Percentiles rank a stretch among this genome's conserved stretches.
These are phyloP conservation scores for Aphanomyces cochlioides DNA, from an alignment of 352 stramenopile species.

Conservation along the genomic window DNA sequence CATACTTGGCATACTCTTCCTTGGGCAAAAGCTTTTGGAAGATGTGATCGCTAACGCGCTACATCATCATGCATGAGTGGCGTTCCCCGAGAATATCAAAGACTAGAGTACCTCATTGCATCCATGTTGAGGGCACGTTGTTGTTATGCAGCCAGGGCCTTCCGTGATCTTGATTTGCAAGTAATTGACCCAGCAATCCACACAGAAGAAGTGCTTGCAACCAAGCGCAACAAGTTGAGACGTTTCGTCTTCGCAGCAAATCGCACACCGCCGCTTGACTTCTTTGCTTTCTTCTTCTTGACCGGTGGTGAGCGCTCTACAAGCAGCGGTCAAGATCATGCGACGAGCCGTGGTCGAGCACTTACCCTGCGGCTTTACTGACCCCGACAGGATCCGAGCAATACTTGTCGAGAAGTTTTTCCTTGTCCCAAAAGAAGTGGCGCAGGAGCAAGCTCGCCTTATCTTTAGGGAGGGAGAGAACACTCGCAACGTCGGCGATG, in stretches of 20 bases:
- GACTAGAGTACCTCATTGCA: conserved; percentile 88
- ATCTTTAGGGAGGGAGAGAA: conserved; percentile 31
- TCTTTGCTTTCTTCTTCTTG: conserved; percentile 10
- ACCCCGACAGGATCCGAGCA: conserved; percentile 65
- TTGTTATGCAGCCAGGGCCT: conserved; percentile 90
- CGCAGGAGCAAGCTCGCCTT: conserved; percentile 62
- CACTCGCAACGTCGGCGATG: conserved; percentile 27
- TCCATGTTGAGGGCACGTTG: conserved; percentile 93
- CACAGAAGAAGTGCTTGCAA: conserved; percentile 97
- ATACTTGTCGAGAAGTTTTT: conserved; percentile 86
- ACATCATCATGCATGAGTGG: not conserved
- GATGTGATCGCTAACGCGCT: conserved; percentile 52
- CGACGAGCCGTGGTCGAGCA: not conserved
- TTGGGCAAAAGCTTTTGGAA: conserved; percentile 63
- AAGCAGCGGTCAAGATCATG: not conserved
- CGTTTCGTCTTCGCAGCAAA: conserved; percentile 90
- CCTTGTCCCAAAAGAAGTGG: conserved; percentile 87
- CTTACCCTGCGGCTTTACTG: conserved; percentile 15
- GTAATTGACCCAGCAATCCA: conserved; percentile 85
- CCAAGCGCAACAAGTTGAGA: conserved; percentile 88
- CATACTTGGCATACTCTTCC: conserved; percentile 86
- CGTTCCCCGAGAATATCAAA: too few species aligned
- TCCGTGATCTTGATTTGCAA: conserved; percentile 86
- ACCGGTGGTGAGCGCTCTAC: conserved; percentile 2
- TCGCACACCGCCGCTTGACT: conserved; percentile 75